Evolutionary conservation across 768 basidiomycete species (phyloP), one percentile per base, ranked within the genome.

Genomic region (Tricholoma sp.): DNA sequence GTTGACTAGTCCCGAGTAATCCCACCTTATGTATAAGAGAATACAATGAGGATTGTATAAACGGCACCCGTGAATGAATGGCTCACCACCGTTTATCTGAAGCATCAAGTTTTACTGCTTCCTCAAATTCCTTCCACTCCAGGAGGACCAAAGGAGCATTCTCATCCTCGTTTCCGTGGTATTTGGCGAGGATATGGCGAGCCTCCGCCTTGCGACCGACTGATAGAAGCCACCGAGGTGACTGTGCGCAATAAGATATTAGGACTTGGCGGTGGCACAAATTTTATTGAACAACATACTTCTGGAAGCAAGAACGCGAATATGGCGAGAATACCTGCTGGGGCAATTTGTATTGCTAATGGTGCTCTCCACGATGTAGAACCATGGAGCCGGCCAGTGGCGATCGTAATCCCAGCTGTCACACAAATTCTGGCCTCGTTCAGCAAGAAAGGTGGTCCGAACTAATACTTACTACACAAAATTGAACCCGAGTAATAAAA

Each of bases 61-160:
- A 14, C 52, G 21, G 22, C 21, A 16, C 37, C 3, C 6, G 18
- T 10, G 45, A 24, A 59, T 77, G n/a, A n/a, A n/a, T n/a, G n/a
- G 63, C 24, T 27, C 65, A 79, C 82, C 82, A 83, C 50, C 79
- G 71, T 65, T 84, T 84, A 64, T 83, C 81, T 14, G 81, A 78
- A 12, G 79, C 83, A 61, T 81, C 76, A 5, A 77, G 60, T 41
- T 72, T 69, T 52, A 83, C 76, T 7, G 74, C 68, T 59, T 82
- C 81, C 57, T 80, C 75, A 61, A 79, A 78, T 63, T 83, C 82
- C 55, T 71, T 73, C 72, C 73, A 79, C 61, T 84, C 79, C 12
- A 83, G 68, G 35, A 71, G 65, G 24, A 84, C 82, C 34, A 83
- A 65, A 31, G 79, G 77, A 12, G 79, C 76, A 64, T 80, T 74